phyloP scores from a whole-genome alignment of 164 flowering plant species.

The Echeveria elegans region DNA sequence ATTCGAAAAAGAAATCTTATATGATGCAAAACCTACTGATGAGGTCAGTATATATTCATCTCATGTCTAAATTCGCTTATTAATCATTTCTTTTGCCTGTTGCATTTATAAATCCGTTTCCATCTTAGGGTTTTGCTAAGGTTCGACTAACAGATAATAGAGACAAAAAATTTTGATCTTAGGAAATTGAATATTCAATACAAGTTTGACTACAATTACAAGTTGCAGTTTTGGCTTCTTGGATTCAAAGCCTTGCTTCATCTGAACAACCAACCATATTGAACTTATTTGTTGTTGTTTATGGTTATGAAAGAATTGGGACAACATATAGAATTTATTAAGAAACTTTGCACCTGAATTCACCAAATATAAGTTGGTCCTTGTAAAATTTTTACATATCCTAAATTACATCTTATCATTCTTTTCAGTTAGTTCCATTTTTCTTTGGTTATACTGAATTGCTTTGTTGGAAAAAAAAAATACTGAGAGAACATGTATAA shows the following conservation, averaged over 20 bases:
- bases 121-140: not conserved
- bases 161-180: not conserved
- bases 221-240: too few species aligned
- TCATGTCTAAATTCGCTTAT: not conserved
- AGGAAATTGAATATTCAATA: not conserved
- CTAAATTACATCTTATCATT: not conserved
- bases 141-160: not conserved
- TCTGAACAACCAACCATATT: too few species aligned
- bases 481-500: not conserved
- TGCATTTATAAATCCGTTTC: not conserved
- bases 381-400: not conserved
- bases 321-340: not conserved
- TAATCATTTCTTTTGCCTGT: not conserved
- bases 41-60: conserved; percentile 35
- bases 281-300: not conserved
- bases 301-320: not conserved
- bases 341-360: not conserved
- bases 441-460: not conserved
- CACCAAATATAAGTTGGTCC: not conserved
- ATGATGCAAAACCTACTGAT: conserved; percentile 61
- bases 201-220: not conserved
- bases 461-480: not conserved
- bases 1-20: conserved; percentile 39
- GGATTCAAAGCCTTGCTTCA: not conserved
- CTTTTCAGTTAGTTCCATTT: not conserved